These are phyloP conservation scores for Lichtheimia ornata DNA, from an alignment of 371 early-diverging fungal species.

Conservation along the genomic window DNA sequence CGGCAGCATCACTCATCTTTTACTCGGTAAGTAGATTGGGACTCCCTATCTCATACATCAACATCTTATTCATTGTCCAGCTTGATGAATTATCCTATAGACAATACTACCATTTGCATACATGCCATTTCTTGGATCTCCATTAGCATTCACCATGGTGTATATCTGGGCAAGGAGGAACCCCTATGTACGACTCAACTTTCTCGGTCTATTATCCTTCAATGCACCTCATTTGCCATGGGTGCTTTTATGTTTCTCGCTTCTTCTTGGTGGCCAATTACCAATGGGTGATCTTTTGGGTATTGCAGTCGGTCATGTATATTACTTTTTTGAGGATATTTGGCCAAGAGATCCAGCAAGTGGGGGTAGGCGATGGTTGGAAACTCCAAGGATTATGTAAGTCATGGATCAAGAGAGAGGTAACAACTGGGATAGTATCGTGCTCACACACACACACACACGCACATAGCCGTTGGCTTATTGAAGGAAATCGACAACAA, in stretches of 20 bases:
- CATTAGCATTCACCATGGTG: conserved; percentile 85
- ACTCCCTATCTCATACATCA: too few relatives aligned
- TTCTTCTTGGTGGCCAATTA: conserved; percentile 67
- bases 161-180: conserved; percentile 97
- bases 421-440: background rate
- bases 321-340: conserved; percentile 93
- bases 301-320: conserved; percentile 88
- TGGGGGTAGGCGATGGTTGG: conserved; percentile 59
- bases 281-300: conserved; percentile 86
- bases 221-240: conserved; percentile 94
- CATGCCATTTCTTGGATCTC: conserved; percentile 82
- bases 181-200: conserved; percentile 81
- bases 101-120: conserved; percentile 67
- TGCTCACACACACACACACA: background rate
- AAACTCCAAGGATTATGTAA: conserved; percentile 69
- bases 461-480: conserved; percentile 18
- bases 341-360: conserved; percentile 80
- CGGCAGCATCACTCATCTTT: conserved; percentile 59
- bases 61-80: too few relatives aligned
- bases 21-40: conserved; percentile 31
- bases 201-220: conserved; percentile 87
- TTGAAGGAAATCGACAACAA: conserved; percentile 14
- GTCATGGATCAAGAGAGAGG: conserved; percentile 4
- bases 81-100: conserved; percentile 38
- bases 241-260: conserved; percentile 84